Conservation (phyloP, 2,329 filamentous ascomycete genomes). For the Fusarium mundagurra region DNA sequence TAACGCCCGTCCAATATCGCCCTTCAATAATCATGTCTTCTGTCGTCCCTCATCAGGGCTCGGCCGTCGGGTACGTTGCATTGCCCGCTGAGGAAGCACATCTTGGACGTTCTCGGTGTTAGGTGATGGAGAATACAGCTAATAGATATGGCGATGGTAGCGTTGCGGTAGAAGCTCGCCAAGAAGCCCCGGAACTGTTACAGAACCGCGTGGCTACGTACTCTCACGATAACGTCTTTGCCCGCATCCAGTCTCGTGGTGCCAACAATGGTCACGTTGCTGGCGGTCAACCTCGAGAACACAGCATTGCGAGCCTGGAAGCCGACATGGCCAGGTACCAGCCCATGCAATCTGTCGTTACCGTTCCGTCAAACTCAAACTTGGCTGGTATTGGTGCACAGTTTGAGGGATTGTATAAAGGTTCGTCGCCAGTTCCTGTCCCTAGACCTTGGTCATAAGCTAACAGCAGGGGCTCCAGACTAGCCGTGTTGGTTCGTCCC, state of each 20-base stretch:
- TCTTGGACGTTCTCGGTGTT: not conserved
- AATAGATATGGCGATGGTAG: conserved; percentile 9
- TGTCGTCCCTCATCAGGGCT: conserved; percentile 9
- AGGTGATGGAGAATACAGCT: not conserved
- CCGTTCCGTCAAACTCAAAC: not conserved
- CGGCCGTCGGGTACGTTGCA: conserved; percentile 18
- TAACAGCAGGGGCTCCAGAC: not conserved
- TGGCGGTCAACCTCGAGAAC: not conserved
- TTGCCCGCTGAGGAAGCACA: not conserved
- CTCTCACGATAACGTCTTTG: conserved; percentile 3
- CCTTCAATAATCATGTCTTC: conserved; percentile 15
- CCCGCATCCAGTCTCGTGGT: not conserved
- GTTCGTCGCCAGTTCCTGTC: not conserved
- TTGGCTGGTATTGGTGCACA: conserved; percentile 1
- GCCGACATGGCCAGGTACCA: not conserved
- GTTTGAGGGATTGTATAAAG: not conserved
- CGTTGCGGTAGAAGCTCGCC: not conserved
- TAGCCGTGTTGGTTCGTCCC: not conserved
- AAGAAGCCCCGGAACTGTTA: conserved; percentile 6
- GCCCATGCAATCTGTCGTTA: not conserved
- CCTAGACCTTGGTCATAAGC: not conserved
- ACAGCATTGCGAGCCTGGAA: conserved; percentile 4
- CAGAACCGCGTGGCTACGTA: not conserved
- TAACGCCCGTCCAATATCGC: not conserved
- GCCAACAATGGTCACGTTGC: not conserved